A percentile compares a stretch with the other conserved stretches of the same genome.
Conservation (phyloP, 345 rosid genomes). For the Turritis glabra region DNA sequence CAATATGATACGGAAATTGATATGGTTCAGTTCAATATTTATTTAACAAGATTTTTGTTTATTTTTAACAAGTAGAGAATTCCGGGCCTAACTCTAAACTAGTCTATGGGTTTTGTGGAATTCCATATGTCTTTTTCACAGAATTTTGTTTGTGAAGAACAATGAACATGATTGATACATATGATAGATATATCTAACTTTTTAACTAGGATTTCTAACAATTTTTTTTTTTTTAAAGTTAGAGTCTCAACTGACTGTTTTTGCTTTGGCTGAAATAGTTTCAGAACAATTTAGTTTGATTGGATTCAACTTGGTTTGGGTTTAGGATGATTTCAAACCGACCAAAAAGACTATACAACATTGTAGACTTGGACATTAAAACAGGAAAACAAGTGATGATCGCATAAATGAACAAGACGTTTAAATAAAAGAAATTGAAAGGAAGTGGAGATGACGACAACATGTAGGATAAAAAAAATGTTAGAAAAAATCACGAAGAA, state of each 20-base stretch:
- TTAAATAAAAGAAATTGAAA: neutral
- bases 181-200: too few relatives aligned
- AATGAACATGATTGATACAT: neutral
- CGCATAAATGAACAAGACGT: neutral
- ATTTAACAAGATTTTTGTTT: neutral
- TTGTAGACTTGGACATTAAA: neutral
- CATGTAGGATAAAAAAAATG: too few relatives aligned
- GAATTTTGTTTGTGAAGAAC: neutral
- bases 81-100: neutral
- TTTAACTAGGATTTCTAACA: neutral
- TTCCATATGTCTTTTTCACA: neutral
- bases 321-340: neutral
- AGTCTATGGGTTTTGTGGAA: neutral
- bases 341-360: neutral
- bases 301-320: neutral
- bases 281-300: neutral
- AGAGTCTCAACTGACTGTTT: neutral
- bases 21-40: neutral
- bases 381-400: neutral
- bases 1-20: neutral
- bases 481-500: neutral
- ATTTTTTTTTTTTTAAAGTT: too few relatives aligned
- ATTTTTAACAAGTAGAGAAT: neutral
- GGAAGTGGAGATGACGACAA: constrained; percentile 1
- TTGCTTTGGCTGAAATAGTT: neutral